Evolutionary conservation across 139 green algal species (phyloP).

Genomic region (Limnomonas spitsbergensis): DNA sequence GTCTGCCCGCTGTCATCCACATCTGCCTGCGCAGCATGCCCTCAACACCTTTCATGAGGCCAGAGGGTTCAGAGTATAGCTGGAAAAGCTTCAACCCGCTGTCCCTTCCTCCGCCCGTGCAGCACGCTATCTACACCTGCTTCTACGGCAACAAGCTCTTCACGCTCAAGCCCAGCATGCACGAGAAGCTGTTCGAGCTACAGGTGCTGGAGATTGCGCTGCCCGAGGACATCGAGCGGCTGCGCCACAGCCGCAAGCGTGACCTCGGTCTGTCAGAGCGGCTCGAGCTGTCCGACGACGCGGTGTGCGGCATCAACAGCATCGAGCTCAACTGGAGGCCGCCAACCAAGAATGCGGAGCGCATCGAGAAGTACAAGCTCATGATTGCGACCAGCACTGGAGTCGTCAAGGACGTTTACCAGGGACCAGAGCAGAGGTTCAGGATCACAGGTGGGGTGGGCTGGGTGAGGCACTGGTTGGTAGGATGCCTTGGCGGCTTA

Average conservation of each 20-base stretch:
- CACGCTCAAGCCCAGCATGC: slow-evolving; percentile 63
- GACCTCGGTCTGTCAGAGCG: slow-evolving; percentile 43
- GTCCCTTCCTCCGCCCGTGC: no score
- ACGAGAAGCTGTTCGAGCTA: slow-evolving; percentile 69
- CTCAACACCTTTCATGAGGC: no score
- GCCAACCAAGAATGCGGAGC: slow-evolving; percentile 75
- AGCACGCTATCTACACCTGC: slow-evolving; percentile 40
- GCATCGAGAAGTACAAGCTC: slow-evolving; percentile 76
- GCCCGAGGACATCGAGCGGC: slow-evolving; percentile 62
- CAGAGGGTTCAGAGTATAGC: no score
- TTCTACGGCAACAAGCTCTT: slow-evolving; percentile 66
- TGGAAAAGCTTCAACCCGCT: no score
- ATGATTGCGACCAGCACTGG: slow-evolving; percentile 79
- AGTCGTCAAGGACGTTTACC: slow-evolving; percentile 73
- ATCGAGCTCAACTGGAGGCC: slow-evolving; percentile 56
- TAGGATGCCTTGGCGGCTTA: no score
- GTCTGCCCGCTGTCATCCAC: no score
- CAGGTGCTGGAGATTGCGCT: slow-evolving; percentile 27
- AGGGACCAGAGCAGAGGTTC: slow-evolving; percentile 51
- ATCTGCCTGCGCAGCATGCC: no score
- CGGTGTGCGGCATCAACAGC: slow-evolving; percentile 27
- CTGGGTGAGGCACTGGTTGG: no score
- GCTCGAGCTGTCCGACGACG: slow-evolving; percentile 54
- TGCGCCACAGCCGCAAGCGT: slow-evolving; percentile 52
- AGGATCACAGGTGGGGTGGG: no score